Evolutionary conservation across 805 yeast genomes (phyloP).

Genomic region (Danielia oregonensis): DNA sequence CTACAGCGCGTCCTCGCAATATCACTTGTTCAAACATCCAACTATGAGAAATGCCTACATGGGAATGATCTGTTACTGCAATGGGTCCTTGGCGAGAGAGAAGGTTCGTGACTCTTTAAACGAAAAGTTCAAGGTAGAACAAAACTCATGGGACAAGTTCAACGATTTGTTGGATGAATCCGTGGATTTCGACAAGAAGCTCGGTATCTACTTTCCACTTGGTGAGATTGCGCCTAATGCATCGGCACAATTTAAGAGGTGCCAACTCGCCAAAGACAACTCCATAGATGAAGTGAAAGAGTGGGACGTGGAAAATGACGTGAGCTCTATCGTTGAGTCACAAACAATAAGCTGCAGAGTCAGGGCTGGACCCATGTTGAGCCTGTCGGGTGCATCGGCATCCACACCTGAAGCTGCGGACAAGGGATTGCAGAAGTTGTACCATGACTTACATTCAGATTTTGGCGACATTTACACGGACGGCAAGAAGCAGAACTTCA

Average conservation of each 20-base stretch:
- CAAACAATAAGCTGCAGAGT: conserved; percentile 84
- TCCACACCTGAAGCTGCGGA: conserved; percentile 4
- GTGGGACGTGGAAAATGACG: conserved; percentile 61
- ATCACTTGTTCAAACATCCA: conserved; percentile 86
- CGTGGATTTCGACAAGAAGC: conserved; percentile 35
- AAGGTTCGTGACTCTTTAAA: conserved; percentile 63
- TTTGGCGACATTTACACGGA: conserved; percentile 48
- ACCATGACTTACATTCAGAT: conserved; percentile 22
- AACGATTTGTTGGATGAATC: conserved; percentile 47
- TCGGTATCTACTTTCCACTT: conserved; percentile 82
- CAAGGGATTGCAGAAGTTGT: conserved; percentile 13
- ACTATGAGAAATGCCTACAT: conserved; percentile 70
- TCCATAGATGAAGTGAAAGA: conserved; percentile 22
- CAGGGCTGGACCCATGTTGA: conserved; percentile 72
- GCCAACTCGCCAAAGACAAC: conserved; percentile 30
- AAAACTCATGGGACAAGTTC: conserved; percentile 58
- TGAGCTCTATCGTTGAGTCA: conserved; percentile 73
- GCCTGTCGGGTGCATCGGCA: conserved; percentile 3
- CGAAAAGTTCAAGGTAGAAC: conserved; percentile 30
- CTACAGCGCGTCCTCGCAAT: conserved; percentile 73
- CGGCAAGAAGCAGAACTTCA: conserved; percentile 42
- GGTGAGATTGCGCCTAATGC: conserved; percentile 92
- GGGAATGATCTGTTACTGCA: conserved; percentile 95
- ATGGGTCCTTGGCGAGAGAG: conserved; percentile 87
- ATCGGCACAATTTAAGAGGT: conserved; percentile 57